Evolutionary conservation across 768 basidiomycete species (phyloP).

Genomic region (Trametes elegans): DNA sequence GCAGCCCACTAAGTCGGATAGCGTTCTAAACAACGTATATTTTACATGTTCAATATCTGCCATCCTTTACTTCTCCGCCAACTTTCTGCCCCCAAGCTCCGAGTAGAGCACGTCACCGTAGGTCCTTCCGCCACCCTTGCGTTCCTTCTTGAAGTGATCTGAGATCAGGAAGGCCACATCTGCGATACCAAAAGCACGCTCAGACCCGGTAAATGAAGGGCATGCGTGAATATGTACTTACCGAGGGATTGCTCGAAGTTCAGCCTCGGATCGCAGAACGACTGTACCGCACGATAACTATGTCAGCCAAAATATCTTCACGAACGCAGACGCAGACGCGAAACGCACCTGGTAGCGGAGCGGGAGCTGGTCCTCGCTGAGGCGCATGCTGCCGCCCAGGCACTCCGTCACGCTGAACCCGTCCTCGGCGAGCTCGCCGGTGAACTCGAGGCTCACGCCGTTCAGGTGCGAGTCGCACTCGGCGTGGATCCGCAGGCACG

Average conservation of each 20-base stretch:
- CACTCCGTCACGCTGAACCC: conserved; percentile 97
- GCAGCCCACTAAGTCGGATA: too few relatives aligned
- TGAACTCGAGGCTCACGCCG: conserved; percentile 62
- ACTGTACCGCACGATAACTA: too few relatives aligned
- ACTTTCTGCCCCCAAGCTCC: conserved; percentile 29
- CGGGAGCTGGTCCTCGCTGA: conserved; percentile 86
- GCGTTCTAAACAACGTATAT: not conserved
- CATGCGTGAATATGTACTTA: conserved; percentile 34
- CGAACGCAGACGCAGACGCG: not conserved
- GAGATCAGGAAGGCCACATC: conserved; percentile 88
- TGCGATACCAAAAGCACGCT: conserved; percentile 23
- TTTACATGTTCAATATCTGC: not conserved
- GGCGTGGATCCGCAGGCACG: conserved; percentile 79
- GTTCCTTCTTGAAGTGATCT: conserved; percentile 72
- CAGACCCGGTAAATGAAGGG: not conserved
- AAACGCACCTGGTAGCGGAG: conserved; percentile 77
- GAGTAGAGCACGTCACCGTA: conserved; percentile 31
- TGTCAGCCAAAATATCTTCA: not conserved
- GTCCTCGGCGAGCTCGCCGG: conserved; percentile 86
- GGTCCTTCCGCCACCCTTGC: conserved; percentile 29
- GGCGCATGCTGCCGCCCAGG: conserved; percentile 93
- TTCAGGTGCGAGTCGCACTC: conserved; percentile 72
- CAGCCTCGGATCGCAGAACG: conserved; percentile 91
- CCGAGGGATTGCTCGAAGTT: conserved; percentile 96
- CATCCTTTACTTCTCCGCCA: not conserved